Base-by-base conservation (phyloP, 1,284 basidiomycete species). In the Meira nashicola region DNA sequence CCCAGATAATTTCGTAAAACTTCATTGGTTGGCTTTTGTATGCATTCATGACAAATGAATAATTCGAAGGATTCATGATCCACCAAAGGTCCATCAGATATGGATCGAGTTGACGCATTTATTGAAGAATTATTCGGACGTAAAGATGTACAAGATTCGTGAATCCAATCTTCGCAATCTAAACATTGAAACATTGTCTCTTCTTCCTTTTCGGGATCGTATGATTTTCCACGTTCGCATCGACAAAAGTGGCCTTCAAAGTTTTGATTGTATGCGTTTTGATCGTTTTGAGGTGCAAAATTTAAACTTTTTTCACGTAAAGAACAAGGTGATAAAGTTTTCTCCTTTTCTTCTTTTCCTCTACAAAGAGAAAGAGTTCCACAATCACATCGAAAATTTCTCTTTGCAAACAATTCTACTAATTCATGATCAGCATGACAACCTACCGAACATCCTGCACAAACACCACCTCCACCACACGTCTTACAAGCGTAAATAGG, bases 121-220 rank as follows among this genome's bases (percentile, higher is more conserved):
- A n/a, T 3, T 33, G 28, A 8, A 33, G 28, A 33, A 40, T 12
- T 28, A 21, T 33, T 57, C 10, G 54, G 37, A 19, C 17, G 64
- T 58, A 72, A 64, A 38, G 60, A 68, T 33, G 68, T 77, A 49
- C 76, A 80, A 40, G 67, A 70, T 58, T 78, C 73, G 63, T 80
- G 80, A 1, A 76, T 63, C 80, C 80, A 81, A 52, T 80, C 79
- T 60, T 80, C 79, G 67, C 80, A 80, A 6, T 73, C 68, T 21
- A 80, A 59, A 53, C 79, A 80, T 56, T 80, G 79, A 57, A 73
- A 77, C 78, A 79, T 79, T 52, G 71, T 74, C 64, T 74, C 77
- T 33, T 78, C 71, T 55, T 81, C 80, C 38, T 71, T 78, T 49
- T 78, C 71, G 0, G 80, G 76, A 59, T 81, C 77, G 64, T 81